These are phyloP conservation scores for Colletotrichum liriopes DNA, from an alignment of 2,329 filamentous ascomycete species.

Conservation along the genomic window DNA sequence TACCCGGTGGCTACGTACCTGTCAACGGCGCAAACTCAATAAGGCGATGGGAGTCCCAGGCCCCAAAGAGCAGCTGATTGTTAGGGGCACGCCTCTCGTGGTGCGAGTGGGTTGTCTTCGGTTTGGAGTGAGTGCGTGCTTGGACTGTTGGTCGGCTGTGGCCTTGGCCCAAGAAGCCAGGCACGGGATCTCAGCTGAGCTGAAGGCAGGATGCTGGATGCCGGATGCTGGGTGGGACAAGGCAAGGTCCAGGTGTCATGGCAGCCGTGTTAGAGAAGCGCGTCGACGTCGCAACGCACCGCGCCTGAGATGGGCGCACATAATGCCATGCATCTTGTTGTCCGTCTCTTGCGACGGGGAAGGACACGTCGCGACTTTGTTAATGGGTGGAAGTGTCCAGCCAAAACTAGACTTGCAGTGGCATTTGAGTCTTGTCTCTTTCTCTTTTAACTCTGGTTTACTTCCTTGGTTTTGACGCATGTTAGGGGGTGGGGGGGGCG, in stretches of 20 bases:
- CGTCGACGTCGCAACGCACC: constrained; percentile 3
- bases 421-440: not conserved
- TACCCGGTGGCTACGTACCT: constrained; percentile 1
- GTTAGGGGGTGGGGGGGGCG: not conserved
- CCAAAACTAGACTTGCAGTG: not conserved
- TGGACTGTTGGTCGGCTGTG: not conserved
- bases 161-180: not conserved
- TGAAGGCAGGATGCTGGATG: not conserved
- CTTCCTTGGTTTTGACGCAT: not conserved
- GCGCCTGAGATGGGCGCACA: not conserved
- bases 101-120: too few relatives aligned
- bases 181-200: constrained; percentile 2
- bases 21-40: constrained; percentile 7
- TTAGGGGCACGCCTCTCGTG: not conserved
- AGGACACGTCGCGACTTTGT: not conserved
- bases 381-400: not conserved
- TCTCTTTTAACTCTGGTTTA: not conserved
- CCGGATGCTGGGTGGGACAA: not conserved
- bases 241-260: constrained; percentile 1
- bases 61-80: not conserved
- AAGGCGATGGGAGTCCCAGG: not conserved
- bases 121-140: not conserved
- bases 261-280: constrained; percentile 5
- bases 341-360: not conserved
- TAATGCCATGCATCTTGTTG: not conserved